phyloP scores from a whole-genome alignment of 192 early-diverging fungal species.

The Chytriomyces sp. region DNA sequence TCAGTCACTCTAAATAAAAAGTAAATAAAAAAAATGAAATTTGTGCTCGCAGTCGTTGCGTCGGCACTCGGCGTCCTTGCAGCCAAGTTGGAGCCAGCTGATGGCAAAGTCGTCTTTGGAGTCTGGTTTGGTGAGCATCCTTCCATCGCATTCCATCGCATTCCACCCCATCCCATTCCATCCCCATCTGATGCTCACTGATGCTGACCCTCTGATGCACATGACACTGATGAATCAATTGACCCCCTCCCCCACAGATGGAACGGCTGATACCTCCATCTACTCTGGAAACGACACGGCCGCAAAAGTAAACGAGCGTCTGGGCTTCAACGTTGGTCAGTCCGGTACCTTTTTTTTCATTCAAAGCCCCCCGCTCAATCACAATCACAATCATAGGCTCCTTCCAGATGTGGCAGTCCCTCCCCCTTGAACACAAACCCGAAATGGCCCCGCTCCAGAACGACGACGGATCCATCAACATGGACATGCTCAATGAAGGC shows the following conservation, averaged over 20 bases:
- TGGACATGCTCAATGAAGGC: constrained; percentile 26
- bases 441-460: neutral
- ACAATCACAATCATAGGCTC: neutral
- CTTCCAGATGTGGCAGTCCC: constrained; percentile 26
- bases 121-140: constrained; percentile 37
- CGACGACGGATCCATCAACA: constrained; percentile 16
- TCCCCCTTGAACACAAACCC: neutral
- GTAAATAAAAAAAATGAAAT: no score
- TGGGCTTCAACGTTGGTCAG: constrained; percentile 31
- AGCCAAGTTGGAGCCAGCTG: constrained; percentile 22
- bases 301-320: constrained; percentile 9
- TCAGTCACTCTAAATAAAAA: no score
- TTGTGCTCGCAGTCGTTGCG: no score
- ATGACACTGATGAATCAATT: no score
- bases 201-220: no score
- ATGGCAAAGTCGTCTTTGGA: constrained; percentile 29
- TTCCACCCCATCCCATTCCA: no score
- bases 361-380: neutral
- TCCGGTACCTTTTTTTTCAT: neutral
- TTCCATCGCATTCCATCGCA: no score
- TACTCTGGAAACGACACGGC: constrained; percentile 13
- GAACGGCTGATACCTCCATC: neutral
- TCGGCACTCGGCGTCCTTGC: no score
- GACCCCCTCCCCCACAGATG: neutral
- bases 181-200: no score